Evolutionary conservation across 2,329 filamentous ascomycete genomes (phyloP), one percentile per base, ranked within the genome.

Genomic region (Xylaria sp.): DNA sequence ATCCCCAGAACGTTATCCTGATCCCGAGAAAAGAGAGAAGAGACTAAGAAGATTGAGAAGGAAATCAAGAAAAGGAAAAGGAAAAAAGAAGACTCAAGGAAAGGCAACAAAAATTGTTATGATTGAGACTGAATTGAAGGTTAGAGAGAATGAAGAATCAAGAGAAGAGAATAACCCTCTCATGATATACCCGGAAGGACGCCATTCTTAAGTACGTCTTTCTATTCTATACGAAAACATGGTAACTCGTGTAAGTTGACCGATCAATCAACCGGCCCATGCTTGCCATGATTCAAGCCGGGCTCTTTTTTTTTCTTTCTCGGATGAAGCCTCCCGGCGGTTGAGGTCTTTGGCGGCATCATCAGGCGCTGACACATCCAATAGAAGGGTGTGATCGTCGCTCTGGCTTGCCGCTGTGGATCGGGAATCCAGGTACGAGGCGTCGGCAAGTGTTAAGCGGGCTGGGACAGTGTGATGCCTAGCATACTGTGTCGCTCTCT

Each of bases 31-130:
- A 11, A 61, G 39, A 59, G 58, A 60, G 59, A 66, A 65, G 68
- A 66, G 69, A 61, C 37, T 70, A 55, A 60, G 56, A 57, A 18
- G 51, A 48, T 34, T 62, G 64, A 63, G 67, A 56, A 63, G 58
- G 65, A 68, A 63, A 65, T 62, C 66, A 63, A 63, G 58, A 68
- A 71, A 68, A 70, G 62, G 64, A 69, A 71, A 71, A 62, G 37
- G 11, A n/a, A 16, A n/a, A 10, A 42, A 42, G 5, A 42, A 13
- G 37, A 42, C 37, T 13, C 37, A 42, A 42, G 37, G 37, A 42
- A 42, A 42, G 11, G 11, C 11, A 13, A 42, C 8, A 4, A 37
- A 37, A 13, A 42, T 42, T 42, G 8, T 11, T 3, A 42, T 13
- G 23, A 30, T 42, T 11, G 37, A 42, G 37, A 42, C 9, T 10